Evolutionary conservation across 257 asterid species (phyloP).

Genomic region (Ilex asprella): DNA sequence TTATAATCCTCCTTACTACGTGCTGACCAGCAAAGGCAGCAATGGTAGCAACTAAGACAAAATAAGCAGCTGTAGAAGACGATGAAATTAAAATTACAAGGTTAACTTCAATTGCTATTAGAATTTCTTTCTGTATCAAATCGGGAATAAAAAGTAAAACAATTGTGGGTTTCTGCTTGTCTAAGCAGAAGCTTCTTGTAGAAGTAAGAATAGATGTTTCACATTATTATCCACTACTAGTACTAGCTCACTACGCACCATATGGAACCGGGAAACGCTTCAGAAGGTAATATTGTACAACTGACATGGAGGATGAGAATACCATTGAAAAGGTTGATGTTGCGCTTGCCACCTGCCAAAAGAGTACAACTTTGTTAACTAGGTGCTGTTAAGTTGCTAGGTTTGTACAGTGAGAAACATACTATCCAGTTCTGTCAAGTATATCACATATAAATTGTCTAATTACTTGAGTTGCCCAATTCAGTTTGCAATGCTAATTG

Average conservation of each 20-base stretch:
- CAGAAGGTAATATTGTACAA: constrained; percentile 28
- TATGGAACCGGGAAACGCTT: constrained; percentile 36
- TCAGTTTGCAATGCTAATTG: too few relatives aligned
- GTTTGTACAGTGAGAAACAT: too few relatives aligned
- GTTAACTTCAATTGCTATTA: not conserved
- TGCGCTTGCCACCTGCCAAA: constrained; percentile 32
- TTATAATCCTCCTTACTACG: constrained; percentile 26
- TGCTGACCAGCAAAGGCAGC: constrained; percentile 37
- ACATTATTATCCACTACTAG: too few relatives aligned
- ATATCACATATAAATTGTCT: too few relatives aligned
- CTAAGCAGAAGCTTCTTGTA: too few relatives aligned
- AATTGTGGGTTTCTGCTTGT: too few relatives aligned
- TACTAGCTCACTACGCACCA: constrained; percentile 9
- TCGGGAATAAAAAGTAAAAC: too few relatives aligned
- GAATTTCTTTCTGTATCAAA: too few relatives aligned
- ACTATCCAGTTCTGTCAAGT: too few relatives aligned
- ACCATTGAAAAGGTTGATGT: constrained; percentile 40
- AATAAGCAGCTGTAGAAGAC: constrained; percentile 23
- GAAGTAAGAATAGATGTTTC: too few relatives aligned
- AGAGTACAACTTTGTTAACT: not conserved
- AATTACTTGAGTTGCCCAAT: too few relatives aligned
- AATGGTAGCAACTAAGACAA: constrained; percentile 25
- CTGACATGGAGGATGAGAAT: constrained; percentile 37
- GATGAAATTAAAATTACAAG: not conserved
- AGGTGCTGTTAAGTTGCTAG: not conserved